Conservation (phyloP, 208 protist genomes). For the Trypanosoma vivax region DNA sequence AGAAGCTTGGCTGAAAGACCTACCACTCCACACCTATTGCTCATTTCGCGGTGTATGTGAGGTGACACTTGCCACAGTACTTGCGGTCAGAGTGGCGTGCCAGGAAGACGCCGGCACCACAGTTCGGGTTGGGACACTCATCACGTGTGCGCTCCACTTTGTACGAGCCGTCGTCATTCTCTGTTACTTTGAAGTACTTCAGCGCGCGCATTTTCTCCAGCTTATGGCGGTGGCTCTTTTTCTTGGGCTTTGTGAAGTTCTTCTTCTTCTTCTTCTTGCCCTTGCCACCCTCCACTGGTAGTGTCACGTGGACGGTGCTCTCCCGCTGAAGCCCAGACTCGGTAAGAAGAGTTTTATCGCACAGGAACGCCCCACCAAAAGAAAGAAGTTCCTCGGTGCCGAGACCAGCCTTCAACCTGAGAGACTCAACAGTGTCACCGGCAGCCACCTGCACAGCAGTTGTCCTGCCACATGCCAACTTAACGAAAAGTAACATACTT, state of each 20-base stretch:
- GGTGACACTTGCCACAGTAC: conserved; percentile 99
- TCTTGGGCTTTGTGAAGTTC: conserved; percentile 99
- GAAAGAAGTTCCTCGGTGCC: conserved; percentile 69
- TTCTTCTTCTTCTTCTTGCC: conserved; percentile 99
- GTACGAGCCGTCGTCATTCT: conserved; percentile 94
- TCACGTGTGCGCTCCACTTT: conserved; percentile 94
- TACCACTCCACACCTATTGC: conserved; percentile 1
- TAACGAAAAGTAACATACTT: conserved; percentile 93
- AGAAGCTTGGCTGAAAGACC: too few relatives aligned
- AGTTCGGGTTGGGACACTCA: conserved; percentile 94
- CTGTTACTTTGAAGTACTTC: conserved; percentile 99
- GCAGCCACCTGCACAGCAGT: conserved; percentile 80
- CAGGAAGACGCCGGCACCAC: conserved; percentile 99
- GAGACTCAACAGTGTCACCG: conserved; percentile 75
- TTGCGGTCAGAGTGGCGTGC: conserved; percentile 97
- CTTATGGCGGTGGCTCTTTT: conserved; percentile 97
- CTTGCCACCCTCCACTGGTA: conserved; percentile 89
- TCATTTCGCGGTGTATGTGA: conserved; percentile 89
- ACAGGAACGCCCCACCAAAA: conserved; percentile 86
- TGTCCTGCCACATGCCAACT: conserved; percentile 86
- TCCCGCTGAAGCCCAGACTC: conserved; percentile 71
- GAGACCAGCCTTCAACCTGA: conserved; percentile 79
- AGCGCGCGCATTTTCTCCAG: conserved; percentile 99
- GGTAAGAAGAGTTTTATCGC: conserved; percentile 61
- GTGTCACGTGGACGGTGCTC: conserved; percentile 84